Evolutionary conservation across 1,139 yeast species (phyloP), one percentile per base, ranked within the genome.

Genomic region (Taphrina confusa): DNA sequence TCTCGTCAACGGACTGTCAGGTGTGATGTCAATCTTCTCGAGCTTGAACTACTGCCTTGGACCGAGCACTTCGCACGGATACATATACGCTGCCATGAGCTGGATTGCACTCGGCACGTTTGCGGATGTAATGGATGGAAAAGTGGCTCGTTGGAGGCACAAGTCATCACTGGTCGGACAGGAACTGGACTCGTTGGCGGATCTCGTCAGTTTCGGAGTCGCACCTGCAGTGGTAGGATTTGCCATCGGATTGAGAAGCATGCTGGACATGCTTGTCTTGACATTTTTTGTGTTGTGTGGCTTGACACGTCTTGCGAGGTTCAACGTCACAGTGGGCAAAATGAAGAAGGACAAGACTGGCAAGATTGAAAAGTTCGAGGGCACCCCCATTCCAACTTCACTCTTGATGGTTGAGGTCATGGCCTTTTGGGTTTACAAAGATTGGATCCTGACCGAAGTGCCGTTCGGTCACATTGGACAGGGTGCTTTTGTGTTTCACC

Each of bases 151-250:
- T 68, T 80, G 92, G 76, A 82, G 97, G 75, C 86, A 90, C 73
- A 89, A 92, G 75, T 82, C 96, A 1, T 85, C 95, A 23, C 78
- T 92, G 62, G 88, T 94, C 89, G 98, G 98, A 63, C 97, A 92
- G 74, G 98, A 92, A 74, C 82, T 92, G 68, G 98, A 92, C 72
- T 89, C 97, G 1, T 80, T 92, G 69, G 98, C 98, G 23, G 98
- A 92, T 74, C 81, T 92, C 70, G 82, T 92, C 42, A 66, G 68
- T 22, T 66, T 66, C 40, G 68, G 68, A 27, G 68, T 68, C 31
- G 69, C 70, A 3, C 70, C 70, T 3, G 96, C 97, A 1, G 80
- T 91, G 16, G 85, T 89, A 72, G 98, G 95, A 1, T 92, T 90
- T 72, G 83, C 92, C 37, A 81, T 91, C 70, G 98, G 98, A 1